A percentile compares a stretch with the other conserved stretches of the same genome.
These are phyloP conservation scores for Leishmania arabica DNA, from an alignment of 208 protist species.

Conservation along the genomic window DNA sequence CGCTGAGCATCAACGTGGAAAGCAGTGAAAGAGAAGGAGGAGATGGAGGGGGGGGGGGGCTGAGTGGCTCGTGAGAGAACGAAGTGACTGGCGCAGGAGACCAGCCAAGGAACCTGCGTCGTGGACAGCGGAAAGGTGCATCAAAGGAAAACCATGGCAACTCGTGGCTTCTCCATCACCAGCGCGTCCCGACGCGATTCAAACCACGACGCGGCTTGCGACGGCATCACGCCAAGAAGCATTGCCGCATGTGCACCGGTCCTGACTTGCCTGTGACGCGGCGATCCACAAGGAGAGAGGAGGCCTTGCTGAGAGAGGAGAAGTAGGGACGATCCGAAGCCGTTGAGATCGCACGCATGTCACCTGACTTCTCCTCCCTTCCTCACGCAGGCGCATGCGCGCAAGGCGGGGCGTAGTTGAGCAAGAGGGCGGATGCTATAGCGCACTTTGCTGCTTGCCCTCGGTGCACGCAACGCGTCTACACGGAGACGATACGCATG, in stretches of 20 bases:
- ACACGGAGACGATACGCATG: neutral
- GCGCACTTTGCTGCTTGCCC: no score
- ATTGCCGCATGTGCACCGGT: neutral
- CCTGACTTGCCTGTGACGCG: neutral
- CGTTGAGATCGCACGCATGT: neutral
- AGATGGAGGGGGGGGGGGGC: neutral
- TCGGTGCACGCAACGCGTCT: neutral
- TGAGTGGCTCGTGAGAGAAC: neutral
- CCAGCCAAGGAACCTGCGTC: neutral
- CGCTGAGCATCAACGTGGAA: neutral
- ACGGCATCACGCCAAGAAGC: neutral
- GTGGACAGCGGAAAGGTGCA: neutral
- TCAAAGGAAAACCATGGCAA: neutral
- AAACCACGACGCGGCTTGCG: neutral
- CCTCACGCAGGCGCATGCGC: neutral
- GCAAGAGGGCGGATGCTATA: neutral
- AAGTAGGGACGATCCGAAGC: neutral
- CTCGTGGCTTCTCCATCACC: neutral
- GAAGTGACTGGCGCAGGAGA: neutral
- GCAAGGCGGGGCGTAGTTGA: neutral
- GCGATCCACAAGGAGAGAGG: neutral
- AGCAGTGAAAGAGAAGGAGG: neutral
- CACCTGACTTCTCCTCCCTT: neutral
- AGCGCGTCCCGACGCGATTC: neutral
- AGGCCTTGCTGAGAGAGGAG: neutral